These are phyloP conservation scores for Arachnopeziza araneosa DNA, from an alignment of 2,329 filamentous ascomycete genomes.

Conservation along the genomic window DNA sequence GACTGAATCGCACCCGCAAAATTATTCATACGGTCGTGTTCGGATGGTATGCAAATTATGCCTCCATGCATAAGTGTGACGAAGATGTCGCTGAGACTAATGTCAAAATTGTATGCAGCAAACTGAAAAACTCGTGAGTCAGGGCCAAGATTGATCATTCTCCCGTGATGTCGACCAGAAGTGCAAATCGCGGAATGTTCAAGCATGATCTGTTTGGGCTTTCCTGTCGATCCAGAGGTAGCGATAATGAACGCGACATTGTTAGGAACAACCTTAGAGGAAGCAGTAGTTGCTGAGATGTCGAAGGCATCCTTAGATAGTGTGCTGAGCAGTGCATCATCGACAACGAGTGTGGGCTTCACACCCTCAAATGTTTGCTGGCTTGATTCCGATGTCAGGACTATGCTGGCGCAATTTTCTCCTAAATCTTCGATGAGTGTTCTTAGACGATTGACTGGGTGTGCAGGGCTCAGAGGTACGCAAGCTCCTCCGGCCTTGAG, in stretches of 20 bases:
- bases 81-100: background rate
- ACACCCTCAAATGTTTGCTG: no score
- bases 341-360: no score
- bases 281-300: no score
- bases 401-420: background rate
- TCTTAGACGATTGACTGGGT: conserved; percentile 17
- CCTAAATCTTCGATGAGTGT: background rate
- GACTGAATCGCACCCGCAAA: background rate
- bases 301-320: background rate
- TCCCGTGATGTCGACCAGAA: background rate
- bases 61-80: background rate
- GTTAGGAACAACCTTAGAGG: no score
- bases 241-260: background rate
- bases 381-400: background rate
- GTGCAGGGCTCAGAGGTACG: conserved; percentile 25
- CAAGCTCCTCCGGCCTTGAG: conserved; percentile 28
- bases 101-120: background rate
- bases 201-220: background rate
- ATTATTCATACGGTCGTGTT: background rate
- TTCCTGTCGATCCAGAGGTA: background rate
- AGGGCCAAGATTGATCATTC: background rate
- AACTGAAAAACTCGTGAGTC: background rate
- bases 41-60: background rate
- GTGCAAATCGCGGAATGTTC: background rate
- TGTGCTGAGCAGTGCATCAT: conserved; percentile 20